Conservation (phyloP, 306 rosid genomes). For the Medicago arabica region DNA sequence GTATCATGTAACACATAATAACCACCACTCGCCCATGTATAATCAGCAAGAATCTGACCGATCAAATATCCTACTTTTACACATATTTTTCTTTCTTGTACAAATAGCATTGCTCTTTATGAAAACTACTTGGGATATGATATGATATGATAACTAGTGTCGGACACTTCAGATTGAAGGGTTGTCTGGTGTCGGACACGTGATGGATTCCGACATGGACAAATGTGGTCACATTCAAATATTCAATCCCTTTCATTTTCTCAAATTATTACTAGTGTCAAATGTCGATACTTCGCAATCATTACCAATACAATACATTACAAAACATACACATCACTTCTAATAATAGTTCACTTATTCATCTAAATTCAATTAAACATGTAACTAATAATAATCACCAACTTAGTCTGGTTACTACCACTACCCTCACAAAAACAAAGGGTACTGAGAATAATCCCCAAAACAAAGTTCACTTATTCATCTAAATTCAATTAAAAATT, state of each 20-base stretch:
- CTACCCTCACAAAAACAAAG: not conserved
- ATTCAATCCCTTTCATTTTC: not conserved
- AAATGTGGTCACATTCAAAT: not conserved
- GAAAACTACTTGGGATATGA: not conserved
- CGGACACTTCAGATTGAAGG: not conserved
- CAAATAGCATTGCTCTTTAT: not conserved
- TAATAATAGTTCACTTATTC: constrained; percentile 1
- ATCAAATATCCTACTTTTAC: not conserved
- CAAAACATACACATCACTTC: not conserved
- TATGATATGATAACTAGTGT: not conserved
- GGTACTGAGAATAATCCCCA: not conserved
- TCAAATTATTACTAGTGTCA: not conserved
- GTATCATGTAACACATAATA: no score
- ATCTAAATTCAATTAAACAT: not conserved
- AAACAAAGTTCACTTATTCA: constrained; percentile 20
- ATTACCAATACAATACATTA: not conserved
- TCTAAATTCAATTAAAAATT: constrained; percentile 11
- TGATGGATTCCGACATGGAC: not conserved
- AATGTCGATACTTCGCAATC: not conserved
- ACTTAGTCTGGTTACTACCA: not conserved
- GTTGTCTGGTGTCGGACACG: not conserved
- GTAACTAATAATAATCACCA: not conserved
- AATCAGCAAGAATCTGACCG: no score
- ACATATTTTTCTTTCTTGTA: not conserved
- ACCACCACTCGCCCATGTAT: no score